phyloP scores from a whole-genome alignment of 768 basidiomycete species.

The Polyporus arcularius region DNA sequence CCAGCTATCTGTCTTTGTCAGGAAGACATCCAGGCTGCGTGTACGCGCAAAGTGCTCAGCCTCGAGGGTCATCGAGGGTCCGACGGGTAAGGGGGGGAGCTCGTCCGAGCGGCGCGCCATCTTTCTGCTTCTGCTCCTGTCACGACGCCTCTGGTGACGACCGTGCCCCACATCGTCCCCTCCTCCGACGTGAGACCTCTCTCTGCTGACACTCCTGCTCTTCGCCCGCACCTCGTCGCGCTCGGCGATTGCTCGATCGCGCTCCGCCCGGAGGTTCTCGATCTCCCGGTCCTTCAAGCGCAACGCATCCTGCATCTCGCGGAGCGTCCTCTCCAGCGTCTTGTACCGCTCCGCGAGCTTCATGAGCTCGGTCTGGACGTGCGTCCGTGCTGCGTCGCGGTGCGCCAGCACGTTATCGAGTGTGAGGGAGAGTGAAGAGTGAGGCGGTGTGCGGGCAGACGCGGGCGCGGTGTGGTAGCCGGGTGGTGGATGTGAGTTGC shows the following conservation, averaged over 20 bases:
- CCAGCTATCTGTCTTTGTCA: slow-evolving; percentile 74
- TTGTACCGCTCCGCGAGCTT: slow-evolving; percentile 64
- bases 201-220: slow-evolving; percentile 21
- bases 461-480: slow-evolving; percentile 19
- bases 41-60: slow-evolving; percentile 58
- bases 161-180: slow-evolving; percentile 11
- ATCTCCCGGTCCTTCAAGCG: slow-evolving; percentile 60
- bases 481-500: slow-evolving; percentile 11
- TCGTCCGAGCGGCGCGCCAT: slow-evolving; percentile 22
- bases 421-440: slow-evolving; percentile 1
- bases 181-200: slow-evolving; percentile 3
- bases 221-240: slow-evolving; percentile 27
- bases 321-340: slow-evolving; percentile 61
- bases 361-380: slow-evolving; percentile 33
- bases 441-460: slow-evolving; percentile 24
- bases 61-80: slow-evolving; percentile 30
- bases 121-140: slow-evolving; percentile 22
- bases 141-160: slow-evolving; percentile 16
- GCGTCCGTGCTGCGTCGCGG: slow-evolving; percentile 15
- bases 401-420: slow-evolving; percentile 7
- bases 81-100: slow-evolving; percentile 25
- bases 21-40: slow-evolving; percentile 63
- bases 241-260: slow-evolving; percentile 33
- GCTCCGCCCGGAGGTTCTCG: slow-evolving; percentile 49
- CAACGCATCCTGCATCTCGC: slow-evolving; percentile 63